Percentiles rank a stretch among this genome's conserved stretches.
Evolutionary conservation across 169 alveolate species (phyloP).

Genomic region (Theileria parva): DNA sequence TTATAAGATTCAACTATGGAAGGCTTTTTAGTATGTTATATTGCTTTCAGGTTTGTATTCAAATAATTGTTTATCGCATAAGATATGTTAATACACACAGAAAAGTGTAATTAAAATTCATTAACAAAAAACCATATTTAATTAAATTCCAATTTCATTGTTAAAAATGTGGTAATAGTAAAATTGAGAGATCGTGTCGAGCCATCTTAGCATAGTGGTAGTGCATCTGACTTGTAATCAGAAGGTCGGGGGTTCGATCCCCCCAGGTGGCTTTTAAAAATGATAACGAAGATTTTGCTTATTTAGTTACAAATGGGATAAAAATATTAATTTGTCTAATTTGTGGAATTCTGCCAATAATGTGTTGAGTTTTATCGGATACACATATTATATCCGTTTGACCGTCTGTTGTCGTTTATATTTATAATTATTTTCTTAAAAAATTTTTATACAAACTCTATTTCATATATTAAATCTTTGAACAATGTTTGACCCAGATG

Average conservation of each 20-base stretch:
- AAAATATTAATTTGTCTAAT: background rate
- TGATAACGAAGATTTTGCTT: background rate
- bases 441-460: too few relatives aligned
- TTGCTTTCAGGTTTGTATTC: background rate
- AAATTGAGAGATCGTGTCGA: slow-evolving; percentile 3
- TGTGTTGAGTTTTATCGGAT: too few relatives aligned
- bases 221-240: slow-evolving; percentile 90
- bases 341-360: too few relatives aligned
- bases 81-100: background rate
- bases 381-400: too few relatives aligned
- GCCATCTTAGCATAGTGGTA: slow-evolving; percentile 90
- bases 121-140: background rate
- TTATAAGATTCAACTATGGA: background rate
- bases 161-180: slow-evolving; percentile 14
- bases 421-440: too few relatives aligned
- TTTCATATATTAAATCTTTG: too few relatives aligned
- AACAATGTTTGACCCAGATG: background rate
- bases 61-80: background rate
- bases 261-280: slow-evolving; percentile 85
- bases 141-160: background rate
- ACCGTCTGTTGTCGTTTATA: too few relatives aligned
- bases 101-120: background rate
- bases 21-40: background rate
- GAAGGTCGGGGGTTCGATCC: slow-evolving; percentile 91
- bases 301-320: background rate